These are phyloP conservation scores for Russula lepida DNA, from an alignment of 768 basidiomycete species.

Conservation along the genomic window DNA sequence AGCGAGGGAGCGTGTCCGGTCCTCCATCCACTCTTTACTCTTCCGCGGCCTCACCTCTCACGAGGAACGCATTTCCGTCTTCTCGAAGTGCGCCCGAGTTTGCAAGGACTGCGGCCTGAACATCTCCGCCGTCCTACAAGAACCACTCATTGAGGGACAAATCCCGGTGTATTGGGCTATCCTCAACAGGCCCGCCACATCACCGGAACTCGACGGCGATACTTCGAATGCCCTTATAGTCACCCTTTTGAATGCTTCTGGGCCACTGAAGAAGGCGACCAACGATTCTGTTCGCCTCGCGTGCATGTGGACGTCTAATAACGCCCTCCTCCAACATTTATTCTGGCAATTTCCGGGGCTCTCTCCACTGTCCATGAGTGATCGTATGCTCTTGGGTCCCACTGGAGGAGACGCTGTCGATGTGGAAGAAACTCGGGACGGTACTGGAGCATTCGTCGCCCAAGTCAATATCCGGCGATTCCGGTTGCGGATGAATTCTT, in stretches of 20 bases:
- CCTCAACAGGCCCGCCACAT: slow-evolving; percentile 37
- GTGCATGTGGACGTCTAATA: slow-evolving; percentile 55
- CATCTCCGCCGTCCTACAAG: slow-evolving; percentile 49
- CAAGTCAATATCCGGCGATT: slow-evolving; percentile 48
- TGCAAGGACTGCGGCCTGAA: slow-evolving; percentile 43
- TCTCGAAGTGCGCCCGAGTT: slow-evolving; percentile 54
- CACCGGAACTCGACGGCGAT: slow-evolving; percentile 2
- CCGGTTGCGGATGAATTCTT: slow-evolving; percentile 60
- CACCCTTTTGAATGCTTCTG: slow-evolving; percentile 35
- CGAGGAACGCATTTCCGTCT: slow-evolving; percentile 31
- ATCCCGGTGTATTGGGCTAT: slow-evolving; percentile 70
- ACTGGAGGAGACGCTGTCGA: slow-evolving; percentile 47
- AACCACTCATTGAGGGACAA: slow-evolving; percentile 52
- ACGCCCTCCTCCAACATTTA: slow-evolving; percentile 51
- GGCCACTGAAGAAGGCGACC: slow-evolving; percentile 31
- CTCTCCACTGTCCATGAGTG: slow-evolving; percentile 42
- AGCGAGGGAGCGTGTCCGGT: not conserved
- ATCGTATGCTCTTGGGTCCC: slow-evolving; percentile 36
- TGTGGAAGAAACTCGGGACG: slow-evolving; percentile 34
- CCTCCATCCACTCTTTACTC: slow-evolving; percentile 29
- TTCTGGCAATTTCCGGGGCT: slow-evolving; percentile 40
- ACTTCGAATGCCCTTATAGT: slow-evolving; percentile 35
- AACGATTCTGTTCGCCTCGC: slow-evolving; percentile 49
- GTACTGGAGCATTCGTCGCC: slow-evolving; percentile 42
- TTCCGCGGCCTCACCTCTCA: slow-evolving; percentile 26